phyloP scores from a whole-genome alignment of 2,329 filamentous ascomycete species.

The Thielaviopsis ethacetica region DNA sequence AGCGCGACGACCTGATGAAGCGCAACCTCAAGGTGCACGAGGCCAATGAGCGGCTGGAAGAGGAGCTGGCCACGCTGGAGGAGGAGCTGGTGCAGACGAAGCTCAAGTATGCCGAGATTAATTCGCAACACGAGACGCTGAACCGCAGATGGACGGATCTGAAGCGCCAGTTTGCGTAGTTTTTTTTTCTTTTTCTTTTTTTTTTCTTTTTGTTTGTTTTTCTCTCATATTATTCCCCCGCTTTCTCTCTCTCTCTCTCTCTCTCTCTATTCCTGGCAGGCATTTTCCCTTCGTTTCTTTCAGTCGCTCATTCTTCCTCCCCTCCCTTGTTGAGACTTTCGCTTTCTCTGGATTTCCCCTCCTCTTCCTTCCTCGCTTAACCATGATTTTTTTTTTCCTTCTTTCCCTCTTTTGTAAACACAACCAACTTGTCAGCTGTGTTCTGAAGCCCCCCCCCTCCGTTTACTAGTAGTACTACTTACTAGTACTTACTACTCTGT shows the following conservation, averaged over 20 bases:
- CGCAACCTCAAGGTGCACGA: slow-evolving; percentile 87
- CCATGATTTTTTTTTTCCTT: no score
- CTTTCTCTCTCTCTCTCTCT: not conserved
- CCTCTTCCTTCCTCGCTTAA: no score
- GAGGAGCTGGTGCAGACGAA: slow-evolving; percentile 84
- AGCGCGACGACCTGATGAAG: slow-evolving; percentile 85
- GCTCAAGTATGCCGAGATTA: slow-evolving; percentile 84
- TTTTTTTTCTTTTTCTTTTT: not conserved
- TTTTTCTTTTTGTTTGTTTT: not conserved
- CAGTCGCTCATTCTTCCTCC: not conserved
- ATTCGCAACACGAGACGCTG: slow-evolving; percentile 53
- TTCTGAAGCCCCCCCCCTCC: no score
- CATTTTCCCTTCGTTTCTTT: not conserved
- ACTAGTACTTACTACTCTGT: no score
- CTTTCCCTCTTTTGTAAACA: no score
- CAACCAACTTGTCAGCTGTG: no score
- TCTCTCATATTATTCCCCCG: not conserved
- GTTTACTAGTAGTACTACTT: no score
- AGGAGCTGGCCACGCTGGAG: slow-evolving; percentile 82
- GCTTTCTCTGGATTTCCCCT: no score
- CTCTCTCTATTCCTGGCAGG: not conserved
- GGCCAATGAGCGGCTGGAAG: slow-evolving; percentile 76
- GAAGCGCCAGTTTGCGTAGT: slow-evolving; percentile 36
- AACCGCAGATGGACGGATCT: slow-evolving; percentile 65
- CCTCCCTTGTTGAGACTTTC: no score